A percentile compares a stretch with the other conserved stretches of the same genome.
Conservation (phyloP, 169 alveolate genomes). For the Plasmodium billcollinsi region DNA sequence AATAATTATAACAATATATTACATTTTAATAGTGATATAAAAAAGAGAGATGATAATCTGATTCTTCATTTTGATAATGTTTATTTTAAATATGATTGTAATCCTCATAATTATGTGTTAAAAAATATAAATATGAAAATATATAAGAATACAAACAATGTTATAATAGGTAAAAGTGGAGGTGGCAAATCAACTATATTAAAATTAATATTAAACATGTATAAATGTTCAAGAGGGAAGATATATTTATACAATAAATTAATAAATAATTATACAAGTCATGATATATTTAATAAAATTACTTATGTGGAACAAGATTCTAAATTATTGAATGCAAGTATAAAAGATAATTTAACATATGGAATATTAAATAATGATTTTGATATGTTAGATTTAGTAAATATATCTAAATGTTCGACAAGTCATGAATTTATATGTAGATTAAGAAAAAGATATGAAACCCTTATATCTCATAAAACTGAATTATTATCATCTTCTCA, state of each 20-base stretch:
- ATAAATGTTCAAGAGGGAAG: slow-evolving; percentile 51
- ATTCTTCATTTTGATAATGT: slow-evolving; percentile 25
- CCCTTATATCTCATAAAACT: slow-evolving; percentile 20
- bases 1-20: neutral
- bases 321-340: slow-evolving; percentile 41
- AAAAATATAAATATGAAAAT: slow-evolving; percentile 59
- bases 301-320: slow-evolving; percentile 57
- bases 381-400: slow-evolving; percentile 49
- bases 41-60: neutral
- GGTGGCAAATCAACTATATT: slow-evolving; percentile 54
- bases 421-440: slow-evolving; percentile 60
- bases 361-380: slow-evolving; percentile 23
- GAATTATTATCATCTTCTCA: slow-evolving; percentile 86
- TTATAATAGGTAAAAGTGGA: slow-evolving; percentile 56
- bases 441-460: slow-evolving; percentile 59
- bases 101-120: slow-evolving; percentile 16
- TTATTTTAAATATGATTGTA: slow-evolving; percentile 10
- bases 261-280: slow-evolving; percentile 14
- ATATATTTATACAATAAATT: slow-evolving; percentile 44
- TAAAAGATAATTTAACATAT: slow-evolving; percentile 45
- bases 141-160: slow-evolving; percentile 32
- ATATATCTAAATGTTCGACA: slow-evolving; percentile 52
- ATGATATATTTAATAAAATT: slow-evolving; percentile 23
- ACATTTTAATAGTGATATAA: neutral
- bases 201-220: slow-evolving; percentile 46